Evolutionary conservation across 208 protist species (phyloP).

Genomic region (Leishmania gerbilli): DNA sequence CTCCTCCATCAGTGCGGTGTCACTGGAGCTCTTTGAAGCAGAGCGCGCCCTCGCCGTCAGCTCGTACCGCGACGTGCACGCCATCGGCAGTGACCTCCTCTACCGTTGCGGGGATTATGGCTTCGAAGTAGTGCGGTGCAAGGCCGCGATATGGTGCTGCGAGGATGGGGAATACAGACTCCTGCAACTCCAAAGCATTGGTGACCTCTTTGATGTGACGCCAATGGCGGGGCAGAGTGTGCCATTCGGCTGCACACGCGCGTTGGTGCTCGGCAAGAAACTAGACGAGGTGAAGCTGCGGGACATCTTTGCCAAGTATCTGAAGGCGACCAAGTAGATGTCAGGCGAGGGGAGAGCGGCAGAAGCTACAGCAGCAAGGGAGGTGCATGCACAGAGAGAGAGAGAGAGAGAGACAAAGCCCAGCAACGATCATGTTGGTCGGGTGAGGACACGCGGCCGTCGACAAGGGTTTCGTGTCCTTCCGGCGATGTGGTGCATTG

Average conservation of each 20-base stretch:
- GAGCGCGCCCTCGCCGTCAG: conserved; percentile 44
- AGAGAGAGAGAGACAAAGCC: not conserved
- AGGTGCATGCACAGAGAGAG: not conserved
- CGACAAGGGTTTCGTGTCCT: not conserved
- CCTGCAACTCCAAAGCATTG: conserved; percentile 86
- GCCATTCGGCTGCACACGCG: conserved; percentile 67
- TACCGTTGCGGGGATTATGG: conserved; percentile 65
- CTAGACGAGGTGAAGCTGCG: conserved; percentile 66
- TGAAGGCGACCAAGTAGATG: conserved; percentile 44
- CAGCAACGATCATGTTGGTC: not conserved
- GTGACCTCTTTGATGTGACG: conserved; percentile 81
- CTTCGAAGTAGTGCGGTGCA: conserved; percentile 89
- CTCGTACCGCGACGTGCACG: conserved; percentile 53
- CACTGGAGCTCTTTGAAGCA: conserved; percentile 66
- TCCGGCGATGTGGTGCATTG: not conserved
- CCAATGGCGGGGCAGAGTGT: conserved; percentile 79
- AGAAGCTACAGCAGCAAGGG: not conserved
- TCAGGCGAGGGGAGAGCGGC: not conserved
- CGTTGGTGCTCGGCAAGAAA: conserved; percentile 69
- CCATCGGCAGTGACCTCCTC: conserved; percentile 76
- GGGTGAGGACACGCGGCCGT: not conserved
- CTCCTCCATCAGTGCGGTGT: conserved; percentile 69
- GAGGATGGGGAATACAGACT: conserved; percentile 46
- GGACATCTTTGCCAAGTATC: conserved; percentile 59
- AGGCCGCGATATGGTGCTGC: conserved; percentile 86